phyloP scores from a whole-genome alignment of 2,329 filamentous ascomycete genomes.

The Huntiella decipiens region DNA sequence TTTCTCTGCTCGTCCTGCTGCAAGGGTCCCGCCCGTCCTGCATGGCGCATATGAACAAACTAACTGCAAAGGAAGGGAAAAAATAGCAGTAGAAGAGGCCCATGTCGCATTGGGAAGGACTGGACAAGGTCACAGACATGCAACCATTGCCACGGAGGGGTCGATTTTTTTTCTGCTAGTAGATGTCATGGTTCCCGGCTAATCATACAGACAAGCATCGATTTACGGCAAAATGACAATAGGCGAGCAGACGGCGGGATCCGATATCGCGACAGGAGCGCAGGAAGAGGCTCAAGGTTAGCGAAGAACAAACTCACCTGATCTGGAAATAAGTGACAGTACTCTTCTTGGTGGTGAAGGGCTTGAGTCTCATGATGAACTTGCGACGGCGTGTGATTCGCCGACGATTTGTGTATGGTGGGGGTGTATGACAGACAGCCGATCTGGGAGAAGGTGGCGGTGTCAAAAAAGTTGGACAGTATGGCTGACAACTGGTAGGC shows the following conservation, averaged over 20 bases:
- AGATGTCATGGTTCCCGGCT: too few species aligned
- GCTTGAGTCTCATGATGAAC: constrained; percentile 11
- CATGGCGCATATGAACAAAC: too few species aligned
- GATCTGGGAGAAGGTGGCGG: neutral
- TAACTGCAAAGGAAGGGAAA: too few species aligned
- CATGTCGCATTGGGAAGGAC: too few species aligned
- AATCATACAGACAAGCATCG: neutral
- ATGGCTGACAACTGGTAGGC: neutral
- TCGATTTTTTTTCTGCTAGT: too few species aligned
- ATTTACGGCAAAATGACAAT: neutral
- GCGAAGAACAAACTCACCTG: constrained; percentile 6
- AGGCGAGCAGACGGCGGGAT: neutral
- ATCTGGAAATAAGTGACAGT: constrained; percentile 11
- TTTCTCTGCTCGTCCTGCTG: too few species aligned
- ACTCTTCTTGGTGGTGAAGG: constrained; percentile 10
- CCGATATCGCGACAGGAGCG: constrained; percentile 1
- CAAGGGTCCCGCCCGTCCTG: too few species aligned
- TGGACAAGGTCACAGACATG: too few species aligned
- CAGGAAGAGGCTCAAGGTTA: neutral
- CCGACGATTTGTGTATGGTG: neutral
- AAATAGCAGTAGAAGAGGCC: too few species aligned
- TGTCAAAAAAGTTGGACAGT: neutral
- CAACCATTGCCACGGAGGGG: too few species aligned
- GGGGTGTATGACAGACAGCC: neutral
- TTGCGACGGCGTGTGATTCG: neutral